Evolutionary conservation across 306 rosid genomes (phyloP).

Genomic region (Abrus pulchellus): DNA sequence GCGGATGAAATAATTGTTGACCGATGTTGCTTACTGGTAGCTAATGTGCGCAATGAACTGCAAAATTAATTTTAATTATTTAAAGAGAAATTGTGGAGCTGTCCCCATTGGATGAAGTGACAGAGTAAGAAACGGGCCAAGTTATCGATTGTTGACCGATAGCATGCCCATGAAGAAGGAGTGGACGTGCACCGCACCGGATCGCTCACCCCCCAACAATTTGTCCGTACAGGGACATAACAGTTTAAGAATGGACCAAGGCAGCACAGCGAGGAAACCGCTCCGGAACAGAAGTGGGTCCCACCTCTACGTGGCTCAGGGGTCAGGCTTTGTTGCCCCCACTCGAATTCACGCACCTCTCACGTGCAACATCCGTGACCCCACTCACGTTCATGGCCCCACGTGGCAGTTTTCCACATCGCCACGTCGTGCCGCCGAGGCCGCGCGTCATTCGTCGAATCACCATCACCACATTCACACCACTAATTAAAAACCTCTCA

Average conservation of each 20-base stretch:
- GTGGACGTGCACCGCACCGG: slow-evolving; percentile 34
- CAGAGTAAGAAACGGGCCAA: background rate
- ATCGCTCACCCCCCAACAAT: slow-evolving; percentile 2
- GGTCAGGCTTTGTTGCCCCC: slow-evolving; percentile 48
- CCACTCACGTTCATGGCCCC: slow-evolving; percentile 1
- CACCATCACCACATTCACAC: slow-evolving; percentile 19
- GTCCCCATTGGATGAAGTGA: background rate
- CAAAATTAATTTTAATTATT: background rate
- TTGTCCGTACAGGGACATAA: slow-evolving; percentile 60
- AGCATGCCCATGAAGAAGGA: background rate
- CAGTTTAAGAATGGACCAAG: slow-evolving; percentile 53
- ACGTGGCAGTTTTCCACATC: slow-evolving; percentile 34
- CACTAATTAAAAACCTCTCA: slow-evolving; percentile 18
- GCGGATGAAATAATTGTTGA: slow-evolving; percentile 18
- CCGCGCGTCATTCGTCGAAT: slow-evolving; percentile 39
- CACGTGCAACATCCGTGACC: slow-evolving; percentile 52
- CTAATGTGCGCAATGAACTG: background rate
- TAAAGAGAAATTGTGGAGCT: background rate
- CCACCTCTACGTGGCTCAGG: slow-evolving; percentile 56
- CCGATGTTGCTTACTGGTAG: background rate
- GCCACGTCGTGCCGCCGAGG: slow-evolving; percentile 38
- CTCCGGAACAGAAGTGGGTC: slow-evolving; percentile 46
- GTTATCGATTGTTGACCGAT: background rate
- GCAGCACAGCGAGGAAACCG: slow-evolving; percentile 49
- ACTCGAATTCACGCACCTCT: slow-evolving; percentile 26